A percentile compares a stretch with the other conserved stretches of the same genome.
Conservation (phyloP, 1,284 basidiomycete species). For the Schizopora paradoxa region DNA sequence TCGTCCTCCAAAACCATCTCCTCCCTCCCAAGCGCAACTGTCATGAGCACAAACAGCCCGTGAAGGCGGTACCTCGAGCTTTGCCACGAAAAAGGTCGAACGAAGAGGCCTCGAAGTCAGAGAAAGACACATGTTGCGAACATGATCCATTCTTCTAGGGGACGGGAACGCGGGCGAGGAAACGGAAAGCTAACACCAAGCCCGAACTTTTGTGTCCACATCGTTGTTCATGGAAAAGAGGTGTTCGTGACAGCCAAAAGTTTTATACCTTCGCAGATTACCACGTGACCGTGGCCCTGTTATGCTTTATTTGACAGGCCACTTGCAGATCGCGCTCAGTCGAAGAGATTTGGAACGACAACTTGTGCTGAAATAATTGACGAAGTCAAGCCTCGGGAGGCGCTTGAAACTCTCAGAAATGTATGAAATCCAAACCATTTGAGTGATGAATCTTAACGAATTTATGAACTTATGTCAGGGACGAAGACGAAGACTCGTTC, state of each 20-base stretch:
- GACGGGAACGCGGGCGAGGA: constrained; percentile 19
- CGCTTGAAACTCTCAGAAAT: background rate
- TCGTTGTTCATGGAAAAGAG: constrained; percentile 12
- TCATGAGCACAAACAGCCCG: constrained; percentile 13
- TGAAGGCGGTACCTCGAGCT: constrained; percentile 11
- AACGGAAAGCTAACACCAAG: constrained; percentile 11
- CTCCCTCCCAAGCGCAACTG: constrained; percentile 3
- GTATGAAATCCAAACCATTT: background rate
- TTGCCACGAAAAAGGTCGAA: constrained; percentile 1
- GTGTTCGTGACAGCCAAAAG: background rate
- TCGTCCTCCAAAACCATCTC: background rate
- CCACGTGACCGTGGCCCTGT: background rate
- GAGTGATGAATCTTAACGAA: background rate
- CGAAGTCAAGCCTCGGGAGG: too few species aligned
- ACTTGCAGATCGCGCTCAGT: background rate
- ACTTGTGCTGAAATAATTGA: too few species aligned
- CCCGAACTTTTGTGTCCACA: constrained; percentile 19
- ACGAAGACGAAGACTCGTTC: constrained; percentile 18
- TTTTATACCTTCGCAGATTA: background rate
- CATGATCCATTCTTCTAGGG: constrained; percentile 15
- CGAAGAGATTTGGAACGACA: too few species aligned
- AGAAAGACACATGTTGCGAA: constrained; percentile 6
- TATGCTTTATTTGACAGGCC: background rate
- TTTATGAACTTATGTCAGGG: constrained; percentile 7
- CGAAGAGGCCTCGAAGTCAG: constrained; percentile 1